phyloP scores from a whole-genome alignment of 1,284 basidiomycete species.

The Ustilago loliicola region DNA sequence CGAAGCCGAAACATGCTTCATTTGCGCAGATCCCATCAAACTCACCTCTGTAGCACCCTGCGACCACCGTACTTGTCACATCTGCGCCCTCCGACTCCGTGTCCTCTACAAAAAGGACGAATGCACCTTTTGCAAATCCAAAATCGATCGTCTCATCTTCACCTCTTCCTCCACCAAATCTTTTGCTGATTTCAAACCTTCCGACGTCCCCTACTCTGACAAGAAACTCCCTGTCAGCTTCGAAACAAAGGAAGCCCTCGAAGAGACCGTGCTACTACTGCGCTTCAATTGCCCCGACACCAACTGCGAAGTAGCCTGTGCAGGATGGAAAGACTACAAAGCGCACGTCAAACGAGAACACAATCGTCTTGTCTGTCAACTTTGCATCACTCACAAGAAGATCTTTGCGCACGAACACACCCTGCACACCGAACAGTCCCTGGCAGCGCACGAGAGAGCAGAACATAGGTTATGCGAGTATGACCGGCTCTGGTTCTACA shows the following conservation, averaged over 20 bases:
- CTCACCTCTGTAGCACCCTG: conserved; percentile 90
- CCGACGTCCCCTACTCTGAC: conserved; percentile 62
- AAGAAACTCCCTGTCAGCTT: conserved; percentile 81
- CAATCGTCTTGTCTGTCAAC: conserved; percentile 79
- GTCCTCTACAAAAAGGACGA: conserved; percentile 88
- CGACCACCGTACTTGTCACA: conserved; percentile 91
- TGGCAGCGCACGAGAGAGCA: conserved; percentile 81
- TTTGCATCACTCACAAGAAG: conserved; percentile 91
- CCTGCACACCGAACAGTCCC: conserved; percentile 80
- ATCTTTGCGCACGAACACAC: conserved; percentile 96
- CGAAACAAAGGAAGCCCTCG: conserved; percentile 93
- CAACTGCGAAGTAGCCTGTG: conserved; percentile 82
- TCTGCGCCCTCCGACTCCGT: conserved; percentile 89
- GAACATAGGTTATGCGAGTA: conserved; percentile 90
- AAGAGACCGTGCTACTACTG: conserved; percentile 89
- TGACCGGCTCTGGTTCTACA: conserved; percentile 89
- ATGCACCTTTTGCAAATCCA: conserved; percentile 97
- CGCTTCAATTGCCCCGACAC: conserved; percentile 74
- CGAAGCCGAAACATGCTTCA: conserved; percentile 80
- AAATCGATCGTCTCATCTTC: conserved; percentile 85
- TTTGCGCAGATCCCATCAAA: conserved; percentile 94
- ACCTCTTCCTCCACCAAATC: conserved; percentile 76
- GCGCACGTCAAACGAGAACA: conserved; percentile 83
- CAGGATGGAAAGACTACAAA: conserved; percentile 90
- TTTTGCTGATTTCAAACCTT: conserved; percentile 57